A percentile compares a stretch with the other conserved stretches of the same genome.
These are phyloP conservation scores for Tylopilus rubrobrunneus DNA, from an alignment of 768 basidiomycete genomes.

Conservation along the genomic window DNA sequence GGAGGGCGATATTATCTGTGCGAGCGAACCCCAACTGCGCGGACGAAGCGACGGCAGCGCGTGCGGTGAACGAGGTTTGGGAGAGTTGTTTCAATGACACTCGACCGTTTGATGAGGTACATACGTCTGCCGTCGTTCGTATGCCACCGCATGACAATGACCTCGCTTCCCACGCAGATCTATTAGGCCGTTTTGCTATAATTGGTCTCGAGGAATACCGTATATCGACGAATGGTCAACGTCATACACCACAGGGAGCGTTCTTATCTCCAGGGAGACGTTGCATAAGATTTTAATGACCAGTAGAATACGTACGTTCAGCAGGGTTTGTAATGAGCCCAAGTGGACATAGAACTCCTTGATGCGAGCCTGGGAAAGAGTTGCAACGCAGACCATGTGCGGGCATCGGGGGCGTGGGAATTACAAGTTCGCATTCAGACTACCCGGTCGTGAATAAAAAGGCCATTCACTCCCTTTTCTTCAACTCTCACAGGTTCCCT, in stretches of 20 bases:
- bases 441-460: slow-evolving; percentile 18
- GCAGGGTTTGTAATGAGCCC: not conserved
- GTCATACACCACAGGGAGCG: not conserved
- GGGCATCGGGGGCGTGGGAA: slow-evolving; percentile 25
- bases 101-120: slow-evolving; percentile 93
- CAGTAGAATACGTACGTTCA: slow-evolving; percentile 7
- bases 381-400: slow-evolving; percentile 8
- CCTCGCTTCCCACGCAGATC: slow-evolving; percentile 28
- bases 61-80: slow-evolving; percentile 94
- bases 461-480: not conserved
- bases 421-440: slow-evolving; percentile 5
- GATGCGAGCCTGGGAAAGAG: slow-evolving; percentile 15
- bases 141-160: not conserved
- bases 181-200: slow-evolving; percentile 22
- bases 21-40: slow-evolving; percentile 77
- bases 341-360: slow-evolving; percentile 6
- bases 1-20: slow-evolving; percentile 82
- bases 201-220: not conserved
- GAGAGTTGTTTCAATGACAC: slow-evolving; percentile 96
- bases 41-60: slow-evolving; percentile 71
- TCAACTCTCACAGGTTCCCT: slow-evolving; percentile 17
- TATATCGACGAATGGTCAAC: not conserved
- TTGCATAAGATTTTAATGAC: not conserved
- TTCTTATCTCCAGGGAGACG: slow-evolving; percentile 10
- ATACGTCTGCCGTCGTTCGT: slow-evolving; percentile 1